Percentiles rank a stretch among this genome's conserved stretches.
Conservation (phyloP, 148 eudicot genomes). For the Rhododendron molle region DNA sequence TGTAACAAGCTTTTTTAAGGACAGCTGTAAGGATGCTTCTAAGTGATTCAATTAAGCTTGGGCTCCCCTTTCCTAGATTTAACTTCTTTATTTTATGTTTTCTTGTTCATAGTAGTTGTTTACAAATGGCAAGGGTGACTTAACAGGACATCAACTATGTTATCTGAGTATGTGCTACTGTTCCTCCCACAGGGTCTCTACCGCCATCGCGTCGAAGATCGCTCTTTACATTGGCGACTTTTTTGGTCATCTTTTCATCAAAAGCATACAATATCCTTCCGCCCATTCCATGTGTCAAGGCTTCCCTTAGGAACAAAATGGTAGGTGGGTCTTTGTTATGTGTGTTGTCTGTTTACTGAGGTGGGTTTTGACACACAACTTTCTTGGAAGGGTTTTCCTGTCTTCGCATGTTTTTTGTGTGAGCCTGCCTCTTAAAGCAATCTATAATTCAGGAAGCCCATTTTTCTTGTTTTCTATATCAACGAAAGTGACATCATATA, state of each 20-base stretch:
- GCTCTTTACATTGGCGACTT: constrained; percentile 71
- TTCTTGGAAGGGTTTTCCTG: background rate
- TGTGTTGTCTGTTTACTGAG: background rate
- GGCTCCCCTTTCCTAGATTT: background rate
- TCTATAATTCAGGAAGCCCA: background rate
- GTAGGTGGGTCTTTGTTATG: constrained; percentile 29
- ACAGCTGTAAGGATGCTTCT: constrained; percentile 1
- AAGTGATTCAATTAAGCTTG: background rate
- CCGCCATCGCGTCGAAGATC: constrained; percentile 87
- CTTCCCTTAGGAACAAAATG: constrained; percentile 50
- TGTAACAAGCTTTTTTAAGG: background rate
- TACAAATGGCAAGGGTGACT: background rate
- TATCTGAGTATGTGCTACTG: constrained; percentile 1
- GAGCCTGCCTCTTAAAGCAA: background rate
- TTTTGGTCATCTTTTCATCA: constrained; percentile 80
- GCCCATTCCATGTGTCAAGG: constrained; percentile 64
- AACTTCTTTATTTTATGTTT: background rate
- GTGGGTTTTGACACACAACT: background rate
- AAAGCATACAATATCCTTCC: constrained; percentile 70
- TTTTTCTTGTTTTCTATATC: background rate
- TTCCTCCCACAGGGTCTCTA: constrained; percentile 54
- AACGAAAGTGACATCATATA: background rate
- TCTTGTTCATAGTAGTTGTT: background rate
- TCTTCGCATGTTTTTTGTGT: background rate
- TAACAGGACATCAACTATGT: constrained; percentile 2